Evolutionary conservation across 2,329 filamentous ascomycete species (phyloP), one percentile per base, ranked within the genome.

Genomic region (Colletotrichum ledebouriae): DNA sequence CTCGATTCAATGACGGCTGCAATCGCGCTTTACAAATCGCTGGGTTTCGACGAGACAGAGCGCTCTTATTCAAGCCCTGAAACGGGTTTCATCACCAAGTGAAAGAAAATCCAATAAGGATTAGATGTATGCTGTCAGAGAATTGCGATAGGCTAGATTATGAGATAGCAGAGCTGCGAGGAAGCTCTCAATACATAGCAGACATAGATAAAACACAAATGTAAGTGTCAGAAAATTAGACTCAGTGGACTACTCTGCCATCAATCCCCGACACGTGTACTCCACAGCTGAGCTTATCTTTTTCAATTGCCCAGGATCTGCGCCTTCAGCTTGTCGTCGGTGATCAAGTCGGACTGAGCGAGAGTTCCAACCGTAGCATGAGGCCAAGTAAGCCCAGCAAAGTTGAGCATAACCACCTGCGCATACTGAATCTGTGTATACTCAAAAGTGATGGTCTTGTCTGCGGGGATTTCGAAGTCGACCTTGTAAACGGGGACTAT

Each of bases 341-440:
- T 13, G 12, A 39, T 12, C 10, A 39, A 13, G 6, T 25, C 59
- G 2, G 72, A 71, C 7, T 58, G 69, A 7, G 64, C 63, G 10
- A 71, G 63, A n/a, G 69, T 71, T 7, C 46, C 69, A 3, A 71
- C 61, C 3, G 59, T 67, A 1, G 25, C 13, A 7, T 71, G 69
- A 6, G 69, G 69, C 69, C 69, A 71, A 2, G 57, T 55, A 2
- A 71, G 59, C 0, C 1, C 1, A 13, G 42, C 58, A 6, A 71
- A 71, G 59, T 71, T 53, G 10, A 71, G 63, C 11, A 49, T 34
- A 9, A 71, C 67, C 0, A 25, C 74, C 72, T 81, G 78, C 1
- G 78, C 76, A 46, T 81, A 81, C 63, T 81, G 78, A 11, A 80
- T 78, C 73, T 81, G 77, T 0, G 63, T 76, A 3, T 68, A 75